Percentiles rank a stretch among this genome's conserved stretches.
These are phyloP conservation scores for Microbotryum saponariae DNA, from an alignment of 1,284 basidiomycete species.

Conservation along the genomic window DNA sequence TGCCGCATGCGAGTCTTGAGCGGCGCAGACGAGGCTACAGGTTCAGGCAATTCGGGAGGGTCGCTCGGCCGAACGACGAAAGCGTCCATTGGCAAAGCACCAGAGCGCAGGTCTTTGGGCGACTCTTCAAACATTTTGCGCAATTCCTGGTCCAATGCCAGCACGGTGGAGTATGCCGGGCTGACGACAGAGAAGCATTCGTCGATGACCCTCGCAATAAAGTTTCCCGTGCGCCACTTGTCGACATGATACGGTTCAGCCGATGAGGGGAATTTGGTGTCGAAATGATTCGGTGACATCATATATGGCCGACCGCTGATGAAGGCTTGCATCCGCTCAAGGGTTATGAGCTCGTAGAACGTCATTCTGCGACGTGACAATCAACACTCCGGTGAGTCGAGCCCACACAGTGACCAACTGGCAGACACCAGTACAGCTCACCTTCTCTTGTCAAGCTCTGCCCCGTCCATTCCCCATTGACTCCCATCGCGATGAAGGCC, in stretches of 20 bases:
- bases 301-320: conserved; percentile 31
- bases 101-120: conserved; percentile 10
- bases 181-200: conserved; percentile 43
- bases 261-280: conserved; percentile 25
- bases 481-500: conserved; percentile 33
- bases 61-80: conserved; percentile 13
- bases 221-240: conserved; percentile 22
- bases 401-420: no score
- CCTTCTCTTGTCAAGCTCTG: conserved; percentile 21
- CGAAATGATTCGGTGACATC: conserved; percentile 26
- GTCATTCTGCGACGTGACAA: conserved; percentile 19
- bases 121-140: conserved; percentile 16
- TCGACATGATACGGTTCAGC: conserved; percentile 9
- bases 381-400: no score
- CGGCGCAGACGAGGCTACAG: neutral
- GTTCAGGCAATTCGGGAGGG: conserved; percentile 5
- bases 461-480: conserved; percentile 32
- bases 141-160: conserved; percentile 44
- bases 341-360: conserved; percentile 34
- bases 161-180: conserved; percentile 44
- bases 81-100: conserved; percentile 13
- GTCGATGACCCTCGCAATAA: conserved; percentile 24
- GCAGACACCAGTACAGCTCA: no score
- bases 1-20: conserved; percentile 4
- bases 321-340: conserved; percentile 29